phyloP scores from a whole-genome alignment of 179 eudicot species.

The Spinacia oleracea region DNA sequence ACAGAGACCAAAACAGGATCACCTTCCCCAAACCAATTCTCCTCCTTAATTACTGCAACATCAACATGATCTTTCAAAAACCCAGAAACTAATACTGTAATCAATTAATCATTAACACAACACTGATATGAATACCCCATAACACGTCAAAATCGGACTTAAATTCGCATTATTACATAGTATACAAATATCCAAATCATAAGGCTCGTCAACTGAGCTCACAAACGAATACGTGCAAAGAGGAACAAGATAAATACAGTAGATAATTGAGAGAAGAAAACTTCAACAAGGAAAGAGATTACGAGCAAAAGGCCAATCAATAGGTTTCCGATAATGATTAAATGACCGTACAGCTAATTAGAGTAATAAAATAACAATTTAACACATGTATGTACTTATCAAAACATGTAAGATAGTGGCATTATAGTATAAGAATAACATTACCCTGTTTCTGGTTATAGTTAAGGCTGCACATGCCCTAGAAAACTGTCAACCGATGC shows the following conservation, averaged over 20 bases:
- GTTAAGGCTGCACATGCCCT: slow-evolving; percentile 25
- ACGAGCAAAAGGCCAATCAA: slow-evolving; percentile 16
- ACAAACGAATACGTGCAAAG: background rate
- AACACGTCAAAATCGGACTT: too few relatives aligned
- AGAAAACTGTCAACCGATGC: background rate
- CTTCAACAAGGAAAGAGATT: slow-evolving; percentile 18
- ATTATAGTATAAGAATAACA: slow-evolving; percentile 8
- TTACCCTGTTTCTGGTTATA: slow-evolving; percentile 12
- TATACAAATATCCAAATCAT: background rate
- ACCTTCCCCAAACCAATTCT: background rate
- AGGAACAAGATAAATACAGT: background rate
- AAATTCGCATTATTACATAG: background rate
- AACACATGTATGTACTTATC: slow-evolving; percentile 4
- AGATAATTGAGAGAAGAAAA: background rate
- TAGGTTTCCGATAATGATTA: slow-evolving; percentile 5
- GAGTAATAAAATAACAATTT: background rate
- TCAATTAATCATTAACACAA: background rate
- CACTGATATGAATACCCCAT: too few relatives aligned
- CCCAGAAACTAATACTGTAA: background rate
- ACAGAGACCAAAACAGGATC: slow-evolving; percentile 18
- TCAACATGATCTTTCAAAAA: slow-evolving; percentile 5
- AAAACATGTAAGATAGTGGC: slow-evolving; percentile 10
- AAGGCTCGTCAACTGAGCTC: background rate
- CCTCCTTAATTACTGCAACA: slow-evolving; percentile 12
- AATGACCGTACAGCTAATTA: background rate